Percentiles rank a stretch among this genome's conserved stretches.
Evolutionary conservation across 306 rosid genomes (phyloP).

Genomic region (Castanopsis chinensis): DNA sequence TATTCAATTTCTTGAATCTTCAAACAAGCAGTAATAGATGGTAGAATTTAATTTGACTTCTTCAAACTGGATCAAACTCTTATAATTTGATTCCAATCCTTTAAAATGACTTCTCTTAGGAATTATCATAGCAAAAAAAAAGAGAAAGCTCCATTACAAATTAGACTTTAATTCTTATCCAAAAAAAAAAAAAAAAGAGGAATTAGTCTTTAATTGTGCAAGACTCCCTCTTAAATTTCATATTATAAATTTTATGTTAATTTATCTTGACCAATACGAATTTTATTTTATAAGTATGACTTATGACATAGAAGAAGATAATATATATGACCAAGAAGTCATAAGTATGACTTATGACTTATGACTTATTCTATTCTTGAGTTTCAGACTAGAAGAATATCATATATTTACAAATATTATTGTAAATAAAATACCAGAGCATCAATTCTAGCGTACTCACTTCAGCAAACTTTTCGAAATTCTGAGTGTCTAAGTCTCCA

Average conservation of each 20-base stretch:
- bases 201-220: background rate
- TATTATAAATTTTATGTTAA: too few relatives aligned
- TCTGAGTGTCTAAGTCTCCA: conserved; percentile 95
- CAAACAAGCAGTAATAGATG: background rate
- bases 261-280: conserved; percentile 20
- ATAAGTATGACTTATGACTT: too few relatives aligned
- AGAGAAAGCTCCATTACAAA: background rate
- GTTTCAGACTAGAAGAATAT: too few relatives aligned
- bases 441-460: conserved; percentile 49
- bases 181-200: background rate
- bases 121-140: background rate
- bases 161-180: background rate
- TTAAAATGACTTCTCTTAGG: background rate
- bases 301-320: conserved; percentile 97
- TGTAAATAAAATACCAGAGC: background rate
- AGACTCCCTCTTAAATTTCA: background rate
- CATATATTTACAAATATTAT: background rate
- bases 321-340: too few relatives aligned
- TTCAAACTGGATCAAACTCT: background rate
- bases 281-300: conserved; percentile 66
- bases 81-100: background rate
- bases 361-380: too few relatives aligned
- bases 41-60: background rate
- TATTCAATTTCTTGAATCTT: background rate
- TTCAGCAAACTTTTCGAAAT: conserved; percentile 95